These are phyloP conservation scores for Grosmannia clavigera DNA, from an alignment of 2,329 filamentous ascomycete species.

Conservation along the genomic window DNA sequence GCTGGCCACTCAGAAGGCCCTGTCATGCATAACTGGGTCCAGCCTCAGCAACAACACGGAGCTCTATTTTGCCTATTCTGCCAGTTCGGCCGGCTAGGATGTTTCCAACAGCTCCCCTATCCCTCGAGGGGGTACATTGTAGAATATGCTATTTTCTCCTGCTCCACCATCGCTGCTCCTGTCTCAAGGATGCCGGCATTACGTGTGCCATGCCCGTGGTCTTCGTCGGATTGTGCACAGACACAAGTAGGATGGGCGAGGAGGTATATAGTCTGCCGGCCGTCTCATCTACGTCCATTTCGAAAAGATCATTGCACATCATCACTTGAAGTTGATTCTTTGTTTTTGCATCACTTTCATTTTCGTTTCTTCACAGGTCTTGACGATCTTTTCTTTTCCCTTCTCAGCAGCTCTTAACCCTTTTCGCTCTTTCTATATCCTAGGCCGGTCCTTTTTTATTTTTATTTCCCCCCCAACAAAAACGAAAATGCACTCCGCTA, in stretches of 20 bases:
- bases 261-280: neutral
- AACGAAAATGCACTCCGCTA: slow-evolving; percentile 1
- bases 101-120: neutral
- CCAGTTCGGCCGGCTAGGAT: neutral
- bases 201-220: neutral
- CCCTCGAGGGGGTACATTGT: neutral
- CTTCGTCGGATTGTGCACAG: neutral
- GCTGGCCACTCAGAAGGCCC: neutral
- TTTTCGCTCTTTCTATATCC: slow-evolving; percentile 2
- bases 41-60: neutral
- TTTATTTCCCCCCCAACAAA: neutral
- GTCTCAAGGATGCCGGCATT: slow-evolving; percentile 1
- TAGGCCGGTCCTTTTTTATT: neutral
- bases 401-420: neutral
- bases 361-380: slow-evolving; percentile 1
- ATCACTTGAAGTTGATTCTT: neutral
- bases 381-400: slow-evolving; percentile 6
- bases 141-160: neutral
- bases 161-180: neutral
- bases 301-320: neutral
- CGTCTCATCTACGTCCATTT: neutral
- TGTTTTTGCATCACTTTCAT: neutral
- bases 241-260: neutral
- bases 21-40: neutral
- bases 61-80: neutral